Evolutionary conservation across 768 basidiomycete genomes (phyloP).

Genomic region (Phylloporus sp.): DNA sequence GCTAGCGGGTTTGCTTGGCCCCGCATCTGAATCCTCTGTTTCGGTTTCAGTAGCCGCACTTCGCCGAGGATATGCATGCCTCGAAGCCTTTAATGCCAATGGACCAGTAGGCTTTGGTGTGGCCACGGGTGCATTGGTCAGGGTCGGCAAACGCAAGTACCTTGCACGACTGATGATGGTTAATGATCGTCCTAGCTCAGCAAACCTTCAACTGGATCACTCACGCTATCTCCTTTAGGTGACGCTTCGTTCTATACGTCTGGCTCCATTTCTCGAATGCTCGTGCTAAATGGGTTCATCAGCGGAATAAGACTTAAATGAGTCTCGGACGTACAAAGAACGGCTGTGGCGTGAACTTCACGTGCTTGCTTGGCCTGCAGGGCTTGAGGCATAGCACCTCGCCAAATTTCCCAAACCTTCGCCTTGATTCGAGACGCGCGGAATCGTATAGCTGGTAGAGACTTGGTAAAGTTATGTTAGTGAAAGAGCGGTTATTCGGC

Average conservation of each 20-base stretch:
- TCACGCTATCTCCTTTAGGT: slow-evolving; percentile 80
- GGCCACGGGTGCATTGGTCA: slow-evolving; percentile 35
- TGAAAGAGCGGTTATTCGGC: not conserved
- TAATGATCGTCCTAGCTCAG: slow-evolving; percentile 24
- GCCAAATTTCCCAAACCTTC: slow-evolving; percentile 65
- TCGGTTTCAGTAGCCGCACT: slow-evolving; percentile 24
- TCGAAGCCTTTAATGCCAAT: slow-evolving; percentile 26
- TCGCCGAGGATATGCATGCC: slow-evolving; percentile 31
- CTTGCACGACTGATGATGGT: slow-evolving; percentile 61
- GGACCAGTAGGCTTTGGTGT: slow-evolving; percentile 28
- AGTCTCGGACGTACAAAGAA: slow-evolving; percentile 50
- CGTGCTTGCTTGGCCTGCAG: slow-evolving; percentile 63
- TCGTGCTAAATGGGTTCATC: slow-evolving; percentile 36
- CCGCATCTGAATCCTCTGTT: slow-evolving; percentile 30
- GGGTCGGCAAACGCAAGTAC: slow-evolving; percentile 69
- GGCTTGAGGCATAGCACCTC: slow-evolving; percentile 65
- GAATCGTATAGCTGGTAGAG: slow-evolving; percentile 77
- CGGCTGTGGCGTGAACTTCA: slow-evolving; percentile 49
- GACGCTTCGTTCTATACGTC: slow-evolving; percentile 62
- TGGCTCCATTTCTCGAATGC: slow-evolving; percentile 66
- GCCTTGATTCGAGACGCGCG: slow-evolving; percentile 57
- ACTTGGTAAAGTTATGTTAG: slow-evolving; percentile 39
- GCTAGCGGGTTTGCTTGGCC: slow-evolving; percentile 22
- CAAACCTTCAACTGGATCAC: slow-evolving; percentile 31
- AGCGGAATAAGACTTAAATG: slow-evolving; percentile 4